Evolutionary conservation across 306 rosid genomes (phyloP), one percentile per base, ranked within the genome.

Genomic region (Clitoria ternatea): DNA sequence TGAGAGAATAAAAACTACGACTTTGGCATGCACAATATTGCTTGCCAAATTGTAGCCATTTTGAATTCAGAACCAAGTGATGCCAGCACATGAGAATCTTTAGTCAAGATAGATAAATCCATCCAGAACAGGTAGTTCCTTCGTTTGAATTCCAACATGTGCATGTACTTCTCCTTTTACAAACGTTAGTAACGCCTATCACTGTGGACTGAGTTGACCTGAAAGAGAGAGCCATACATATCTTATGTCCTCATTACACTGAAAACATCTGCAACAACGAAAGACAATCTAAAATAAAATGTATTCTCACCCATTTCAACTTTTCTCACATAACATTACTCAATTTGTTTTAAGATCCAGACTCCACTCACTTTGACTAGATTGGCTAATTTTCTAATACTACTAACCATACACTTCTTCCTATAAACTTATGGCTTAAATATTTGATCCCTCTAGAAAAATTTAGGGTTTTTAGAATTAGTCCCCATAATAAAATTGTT

Each of bases 191-290:
- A 36, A 32, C 13, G 43, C 47, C 50, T 26, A 49, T 72, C 74
- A 30, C 55, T 54, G 37, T 43, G 29, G 32, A 60, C 57, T 69
- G 2, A 26, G 80, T 63, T 77, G 71, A 63, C 86, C 86, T 82
- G 80, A 73, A 78, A 69, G 33, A 68, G 33, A 73, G 20, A 67
- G 35, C 36, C 60, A 66, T 15, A 49, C 6, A 23, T 12, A 57
- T 57, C 33, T 45, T 22, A 74, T 18, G 29, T 29, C 40, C 29
- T 36, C 18, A 35, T 10, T 26, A 29, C 55, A 44, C 6, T 11
- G 6, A 19, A 44, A 71, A 70, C 43, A 36, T 61, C 44, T 6
- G 52, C 70, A 17, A 24, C 26, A 30, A 40, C n/a, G 0, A n/a
- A 0, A 20, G 13, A 24, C 1, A 55, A 4, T 11, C 18, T 5